Conservation (phyloP, 2,329 filamentous ascomycete genomes). For the Apiospora saccharicola region DNA sequence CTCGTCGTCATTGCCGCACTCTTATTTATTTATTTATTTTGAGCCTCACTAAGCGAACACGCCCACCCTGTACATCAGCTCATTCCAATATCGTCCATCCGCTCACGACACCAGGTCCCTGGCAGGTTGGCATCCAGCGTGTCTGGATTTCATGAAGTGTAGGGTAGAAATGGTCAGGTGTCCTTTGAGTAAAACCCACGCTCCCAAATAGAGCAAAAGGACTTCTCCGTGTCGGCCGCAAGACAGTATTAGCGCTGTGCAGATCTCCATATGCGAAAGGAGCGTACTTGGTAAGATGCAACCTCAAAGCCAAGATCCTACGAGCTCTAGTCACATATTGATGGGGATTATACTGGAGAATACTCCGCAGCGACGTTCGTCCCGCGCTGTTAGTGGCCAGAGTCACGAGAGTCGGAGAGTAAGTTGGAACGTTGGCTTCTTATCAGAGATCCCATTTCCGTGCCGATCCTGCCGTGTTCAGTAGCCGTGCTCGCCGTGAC, state of each 20-base stretch:
- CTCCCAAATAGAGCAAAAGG: background rate
- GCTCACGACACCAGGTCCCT: background rate
- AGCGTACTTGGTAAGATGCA: slow-evolving; percentile 5
- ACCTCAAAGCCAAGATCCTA: background rate
- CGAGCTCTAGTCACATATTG: background rate
- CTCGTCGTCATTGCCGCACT: slow-evolving; percentile 13
- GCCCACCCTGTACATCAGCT: background rate
- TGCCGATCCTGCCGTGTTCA: slow-evolving; percentile 16
- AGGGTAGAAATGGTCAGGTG: background rate
- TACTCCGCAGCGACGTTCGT: background rate
- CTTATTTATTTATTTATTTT: background rate
- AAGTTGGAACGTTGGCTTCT: background rate
- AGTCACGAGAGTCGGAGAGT: background rate
- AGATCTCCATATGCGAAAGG: background rate
- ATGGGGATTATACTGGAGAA: slow-evolving; percentile 1
- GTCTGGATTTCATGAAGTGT: background rate
- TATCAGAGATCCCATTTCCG: background rate
- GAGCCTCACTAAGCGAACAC: slow-evolving; percentile 6
- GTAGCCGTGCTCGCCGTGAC: background rate
- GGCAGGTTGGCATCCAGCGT: background rate
- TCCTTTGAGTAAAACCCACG: background rate
- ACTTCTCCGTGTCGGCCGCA: background rate
- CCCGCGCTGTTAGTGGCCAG: background rate
- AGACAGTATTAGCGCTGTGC: background rate
- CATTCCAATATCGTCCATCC: background rate